A percentile compares a stretch with the other conserved stretches of the same genome.
phyloP scores from a whole-genome alignment of 495 filamentous ascomycete species.

The Geoglossum glabrum region DNA sequence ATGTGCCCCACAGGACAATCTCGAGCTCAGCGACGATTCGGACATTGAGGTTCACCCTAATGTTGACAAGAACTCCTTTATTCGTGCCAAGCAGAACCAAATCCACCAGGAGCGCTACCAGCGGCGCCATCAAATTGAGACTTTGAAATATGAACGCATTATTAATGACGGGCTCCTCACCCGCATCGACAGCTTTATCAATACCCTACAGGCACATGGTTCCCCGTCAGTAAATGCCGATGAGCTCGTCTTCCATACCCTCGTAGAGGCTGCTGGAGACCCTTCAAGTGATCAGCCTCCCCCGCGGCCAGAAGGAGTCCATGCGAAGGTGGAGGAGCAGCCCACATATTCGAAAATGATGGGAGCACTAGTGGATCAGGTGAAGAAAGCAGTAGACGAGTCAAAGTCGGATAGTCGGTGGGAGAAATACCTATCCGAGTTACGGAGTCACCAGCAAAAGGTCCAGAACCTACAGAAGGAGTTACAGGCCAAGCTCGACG shows the following conservation, averaged over 20 bases:
- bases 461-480: conserved; percentile 60
- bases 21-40: conserved; percentile 94
- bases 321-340: conserved; percentile 49
- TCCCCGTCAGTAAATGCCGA: conserved; percentile 41
- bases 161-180: conserved; percentile 79
- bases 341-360: conserved; percentile 93
- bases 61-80: conserved; percentile 96
- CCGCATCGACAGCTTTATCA: conserved; percentile 61
- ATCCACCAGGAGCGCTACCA: conserved; percentile 78
- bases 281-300: conserved; percentile 55
- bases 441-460: conserved; percentile 54
- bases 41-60: conserved; percentile 98
- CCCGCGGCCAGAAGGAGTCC: conserved; percentile 53
- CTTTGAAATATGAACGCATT: conserved; percentile 76
- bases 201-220: conserved; percentile 44
- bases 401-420: conserved; percentile 40
- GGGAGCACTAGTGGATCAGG: conserved; percentile 74
- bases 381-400: conserved; percentile 73
- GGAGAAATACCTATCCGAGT: conserved; percentile 50
- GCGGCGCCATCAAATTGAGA: conserved; percentile 72
- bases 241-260: conserved; percentile 65
- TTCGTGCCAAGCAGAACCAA: conserved; percentile 91
- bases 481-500: conserved; percentile 45
- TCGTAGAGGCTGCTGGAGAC: conserved; percentile 59
- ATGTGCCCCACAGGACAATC: conserved; percentile 36